Conservation (phyloP, 495 filamentous ascomycete species). For the Annulohypoxylon moriforme region DNA sequence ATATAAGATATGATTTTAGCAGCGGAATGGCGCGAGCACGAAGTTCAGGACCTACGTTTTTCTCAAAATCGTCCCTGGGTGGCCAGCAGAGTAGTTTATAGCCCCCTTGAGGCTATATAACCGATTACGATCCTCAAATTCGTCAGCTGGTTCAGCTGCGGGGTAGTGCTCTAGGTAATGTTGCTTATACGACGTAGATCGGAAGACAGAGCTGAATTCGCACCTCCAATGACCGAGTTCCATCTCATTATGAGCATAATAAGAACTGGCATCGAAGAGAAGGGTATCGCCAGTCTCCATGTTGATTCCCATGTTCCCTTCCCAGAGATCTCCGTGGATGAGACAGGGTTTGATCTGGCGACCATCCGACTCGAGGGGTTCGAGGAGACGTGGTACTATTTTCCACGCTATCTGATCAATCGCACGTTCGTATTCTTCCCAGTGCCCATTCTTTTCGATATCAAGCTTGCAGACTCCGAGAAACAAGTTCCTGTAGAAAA, state of each 20-base stretch:
- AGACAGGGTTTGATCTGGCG: neutral
- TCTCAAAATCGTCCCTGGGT: conserved; percentile 1
- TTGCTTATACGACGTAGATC: conserved; percentile 4
- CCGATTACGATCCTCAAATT: conserved; percentile 7
- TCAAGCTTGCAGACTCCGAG: conserved; percentile 2
- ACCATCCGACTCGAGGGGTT: neutral
- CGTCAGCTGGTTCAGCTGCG: neutral
- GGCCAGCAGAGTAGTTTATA: conserved; percentile 8
- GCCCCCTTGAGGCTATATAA: conserved; percentile 6
- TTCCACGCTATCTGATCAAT: conserved; percentile 7
- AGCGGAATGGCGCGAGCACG: no score
- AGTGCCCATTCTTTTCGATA: neutral
- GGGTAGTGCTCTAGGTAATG: conserved; percentile 2
- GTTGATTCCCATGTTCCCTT: conserved; percentile 8
- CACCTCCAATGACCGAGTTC: conserved; percentile 8
- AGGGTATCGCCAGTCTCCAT: conserved; percentile 2
- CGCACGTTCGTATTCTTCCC: conserved; percentile 3
- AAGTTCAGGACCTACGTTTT: neutral
- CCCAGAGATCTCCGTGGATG: conserved; percentile 7
- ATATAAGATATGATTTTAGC: neutral
- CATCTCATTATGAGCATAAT: conserved; percentile 10
- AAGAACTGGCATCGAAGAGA: conserved; percentile 2
- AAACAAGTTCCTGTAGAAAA: conserved; percentile 1
- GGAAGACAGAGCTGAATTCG: conserved; percentile 11
- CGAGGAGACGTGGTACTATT: conserved; percentile 1